These are phyloP conservation scores for Teratosphaeria epicoccoides DNA, from an alignment of 2,329 filamentous ascomycete genomes.

Conservation along the genomic window DNA sequence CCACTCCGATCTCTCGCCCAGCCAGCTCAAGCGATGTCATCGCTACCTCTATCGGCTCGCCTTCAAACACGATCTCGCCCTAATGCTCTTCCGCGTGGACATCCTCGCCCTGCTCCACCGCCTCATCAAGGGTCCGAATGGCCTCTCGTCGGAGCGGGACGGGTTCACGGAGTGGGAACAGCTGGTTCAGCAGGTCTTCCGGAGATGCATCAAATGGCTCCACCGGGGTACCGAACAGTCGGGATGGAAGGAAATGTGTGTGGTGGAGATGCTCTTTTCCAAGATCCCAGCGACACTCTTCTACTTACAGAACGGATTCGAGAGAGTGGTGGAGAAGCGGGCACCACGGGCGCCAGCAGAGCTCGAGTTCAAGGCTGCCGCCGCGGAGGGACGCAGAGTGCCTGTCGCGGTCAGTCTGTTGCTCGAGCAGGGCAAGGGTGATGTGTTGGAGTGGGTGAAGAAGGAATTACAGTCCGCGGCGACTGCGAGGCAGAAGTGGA, in stretches of 20 bases:
- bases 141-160: conserved; percentile 54
- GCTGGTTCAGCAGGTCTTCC: conserved; percentile 71
- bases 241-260: conserved; percentile 63
- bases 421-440: conserved; percentile 65
- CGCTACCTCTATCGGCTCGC: conserved; percentile 88
- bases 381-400: conserved; percentile 56
- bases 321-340: conserved; percentile 61
- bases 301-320: conserved; percentile 83
- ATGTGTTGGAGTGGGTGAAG: conserved; percentile 75
- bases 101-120: conserved; percentile 79
- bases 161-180: conserved; percentile 86
- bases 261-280: conserved; percentile 89
- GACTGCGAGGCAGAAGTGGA: conserved; percentile 67
- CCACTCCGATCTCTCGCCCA: conserved; percentile 66
- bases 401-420: conserved; percentile 70
- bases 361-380: conserved; percentile 66
- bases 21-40: conserved; percentile 83
- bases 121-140: conserved; percentile 81
- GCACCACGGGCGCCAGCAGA: conserved; percentile 64
- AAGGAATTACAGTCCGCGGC: conserved; percentile 56
- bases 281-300: conserved; percentile 75
- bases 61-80: conserved; percentile 86
- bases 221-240: conserved; percentile 33
- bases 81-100: conserved; percentile 82
- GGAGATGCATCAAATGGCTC: conserved; percentile 72